Conservation (phyloP, 371 early-diverging fungal species). For the Apophysomyces elegans region DNA sequence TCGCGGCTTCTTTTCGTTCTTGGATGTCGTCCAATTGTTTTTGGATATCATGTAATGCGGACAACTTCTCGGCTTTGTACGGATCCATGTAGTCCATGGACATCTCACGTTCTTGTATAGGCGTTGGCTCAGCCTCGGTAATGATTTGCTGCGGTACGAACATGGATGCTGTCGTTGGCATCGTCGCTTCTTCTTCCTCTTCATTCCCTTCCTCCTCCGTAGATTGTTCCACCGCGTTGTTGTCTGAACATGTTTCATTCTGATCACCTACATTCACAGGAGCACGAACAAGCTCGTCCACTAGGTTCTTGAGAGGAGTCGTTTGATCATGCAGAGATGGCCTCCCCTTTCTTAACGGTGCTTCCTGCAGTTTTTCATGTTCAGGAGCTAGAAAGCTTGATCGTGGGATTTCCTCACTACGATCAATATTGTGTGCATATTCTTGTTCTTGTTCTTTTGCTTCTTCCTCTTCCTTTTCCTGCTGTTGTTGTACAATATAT, state of each 20-base stretch:
- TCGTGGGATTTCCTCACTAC: constrained; percentile 12
- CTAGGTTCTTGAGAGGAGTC: constrained; percentile 19
- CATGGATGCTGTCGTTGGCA: background rate
- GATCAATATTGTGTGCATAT: too few relatives aligned
- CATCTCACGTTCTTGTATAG: constrained; percentile 10
- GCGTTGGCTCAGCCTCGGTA: constrained; percentile 16
- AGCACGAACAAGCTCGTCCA: constrained; percentile 18
- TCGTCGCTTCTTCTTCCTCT: background rate
- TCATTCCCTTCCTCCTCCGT: background rate
- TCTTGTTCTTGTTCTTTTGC: constrained; percentile 9
- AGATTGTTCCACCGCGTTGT: background rate
- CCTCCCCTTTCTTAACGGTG: background rate
- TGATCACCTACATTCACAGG: background rate
- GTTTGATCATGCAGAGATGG: constrained; percentile 19
- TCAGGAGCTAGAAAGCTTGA: background rate
- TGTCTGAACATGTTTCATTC: too few relatives aligned
- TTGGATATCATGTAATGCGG: constrained; percentile 26
- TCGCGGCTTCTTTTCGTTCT: constrained; percentile 20
- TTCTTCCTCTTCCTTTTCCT: constrained; percentile 15
- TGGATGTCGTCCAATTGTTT: constrained; percentile 31
- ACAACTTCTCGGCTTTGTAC: constrained; percentile 23
- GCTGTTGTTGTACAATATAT: constrained; percentile 18
- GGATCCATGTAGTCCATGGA: constrained; percentile 13
- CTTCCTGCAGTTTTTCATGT: constrained; percentile 2
- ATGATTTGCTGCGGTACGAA: constrained; percentile 15